Conservation (phyloP, 2,329 filamentous ascomycete species). For the Didymellaceae sp. region DNA sequence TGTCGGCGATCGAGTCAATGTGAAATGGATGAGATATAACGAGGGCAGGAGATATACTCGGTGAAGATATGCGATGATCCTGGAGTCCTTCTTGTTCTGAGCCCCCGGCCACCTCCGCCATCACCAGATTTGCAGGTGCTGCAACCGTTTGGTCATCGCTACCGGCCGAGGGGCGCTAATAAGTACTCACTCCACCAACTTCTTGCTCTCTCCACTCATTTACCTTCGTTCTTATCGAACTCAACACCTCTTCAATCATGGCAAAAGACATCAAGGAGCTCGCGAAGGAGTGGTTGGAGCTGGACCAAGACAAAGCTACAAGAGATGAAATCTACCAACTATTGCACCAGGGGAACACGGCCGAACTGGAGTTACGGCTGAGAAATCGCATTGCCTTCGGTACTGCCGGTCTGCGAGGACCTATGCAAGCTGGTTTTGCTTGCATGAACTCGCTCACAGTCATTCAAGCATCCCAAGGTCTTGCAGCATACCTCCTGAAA, state of each 20-base stretch:
- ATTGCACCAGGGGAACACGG: conserved; percentile 52
- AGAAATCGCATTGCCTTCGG: conserved; percentile 66
- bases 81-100: conserved; percentile 6
- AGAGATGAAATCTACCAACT: conserved; percentile 62
- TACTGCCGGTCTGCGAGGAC: conserved; percentile 67
- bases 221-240: neutral
- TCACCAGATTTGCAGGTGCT: conserved; percentile 34
- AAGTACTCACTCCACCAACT: neutral
- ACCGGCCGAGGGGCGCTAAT: conserved; percentile 12
- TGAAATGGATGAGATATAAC: too few species aligned
- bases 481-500: conserved; percentile 64
- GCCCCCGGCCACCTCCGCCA: conserved; percentile 38
- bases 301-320: conserved; percentile 62
- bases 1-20: neutral
- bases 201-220: neutral
- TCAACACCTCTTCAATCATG: conserved; percentile 27
- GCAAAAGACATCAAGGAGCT: conserved; percentile 50
- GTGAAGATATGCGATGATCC: conserved; percentile 7
- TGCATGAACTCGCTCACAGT: conserved; percentile 66
- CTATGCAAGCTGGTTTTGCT: conserved; percentile 70
- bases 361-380: conserved; percentile 61
- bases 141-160: conserved; percentile 16
- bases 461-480: conserved; percentile 69
- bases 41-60: neutral
- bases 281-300: conserved; percentile 63